Evolutionary conservation across 495 filamentous ascomycete genomes (phyloP), one percentile per base, ranked within the genome.

Genomic region (Darksidea phi): DNA sequence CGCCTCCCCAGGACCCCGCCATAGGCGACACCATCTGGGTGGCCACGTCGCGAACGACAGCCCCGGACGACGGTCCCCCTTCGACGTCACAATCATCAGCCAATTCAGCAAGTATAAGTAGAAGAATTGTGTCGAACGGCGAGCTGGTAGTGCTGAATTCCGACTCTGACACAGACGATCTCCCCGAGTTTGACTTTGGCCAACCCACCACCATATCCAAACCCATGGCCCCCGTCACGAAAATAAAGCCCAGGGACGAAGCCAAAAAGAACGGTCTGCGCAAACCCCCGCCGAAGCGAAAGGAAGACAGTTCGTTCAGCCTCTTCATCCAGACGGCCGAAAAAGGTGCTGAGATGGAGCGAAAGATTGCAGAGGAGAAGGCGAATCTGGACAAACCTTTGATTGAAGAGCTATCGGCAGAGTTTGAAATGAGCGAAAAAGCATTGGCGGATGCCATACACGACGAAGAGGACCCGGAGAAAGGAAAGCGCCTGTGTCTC

Each of bases 261-360:
- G 41, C 20, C 12, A 23, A 41, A 6, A 34, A 57, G 5, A 41
- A 42, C 52, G 53, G 24, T 2, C 54, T 63, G 8, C 53, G 53
- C 1, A 47, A 47, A n/a, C 41, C 37, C 3, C 38, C 48, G 8
- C 45, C 12, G 24, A 45, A 28, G 41, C 24, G 23, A 2, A 24
- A 42, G 12, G 15, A 54, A 8, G 18, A 46, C 48, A 23, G 73
- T 78, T 84, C 85, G 21, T 70, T 96, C 17, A 85, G 86, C 48
- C 79, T 76, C 1, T 76, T 95, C 17, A 77, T 88, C 51, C 79
- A 79, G 48, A 80, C 84, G 59, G 78, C 82, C 6, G 76, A 79
- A 42, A 76, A 82, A 57, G 81, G 87, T 49, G 75, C 82, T 15
- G 77, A 79, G 26, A 76, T 78, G 1, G 83, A 88, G 47, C 81